These are phyloP conservation scores for Telfairia occidentalis DNA, from an alignment of 331 rosid species.

Conservation along the genomic window DNA sequence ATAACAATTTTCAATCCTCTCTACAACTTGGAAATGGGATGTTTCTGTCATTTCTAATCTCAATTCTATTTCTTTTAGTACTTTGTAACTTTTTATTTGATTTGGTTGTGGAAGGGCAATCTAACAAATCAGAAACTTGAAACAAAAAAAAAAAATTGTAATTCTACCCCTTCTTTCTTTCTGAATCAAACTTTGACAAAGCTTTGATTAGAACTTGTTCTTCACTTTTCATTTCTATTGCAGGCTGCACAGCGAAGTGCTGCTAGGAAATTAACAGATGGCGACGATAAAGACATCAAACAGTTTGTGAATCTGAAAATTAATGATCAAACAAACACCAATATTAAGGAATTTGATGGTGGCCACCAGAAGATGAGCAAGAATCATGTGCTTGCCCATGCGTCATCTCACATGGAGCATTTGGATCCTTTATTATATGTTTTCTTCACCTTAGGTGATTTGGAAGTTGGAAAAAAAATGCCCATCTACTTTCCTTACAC, in stretches of 20 bases:
- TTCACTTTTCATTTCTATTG: not conserved
- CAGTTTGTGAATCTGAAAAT: not conserved
- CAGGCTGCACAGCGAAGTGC: not conserved
- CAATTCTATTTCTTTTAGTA: not conserved
- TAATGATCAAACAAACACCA: not conserved
- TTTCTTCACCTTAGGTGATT: slow-evolving; percentile 56
- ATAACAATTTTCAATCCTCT: not conserved
- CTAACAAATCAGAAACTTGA: not conserved
- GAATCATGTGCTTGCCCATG: slow-evolving; percentile 11
- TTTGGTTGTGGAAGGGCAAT: not conserved
- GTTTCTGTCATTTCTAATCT: not conserved
- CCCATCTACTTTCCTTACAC: slow-evolving; percentile 42
- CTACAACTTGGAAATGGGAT: not conserved
- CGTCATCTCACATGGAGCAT: slow-evolving; percentile 26
- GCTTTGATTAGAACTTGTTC: not conserved
- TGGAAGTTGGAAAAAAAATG: slow-evolving; percentile 40
- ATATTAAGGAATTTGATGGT: slow-evolving; percentile 1
- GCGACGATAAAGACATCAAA: not conserved
- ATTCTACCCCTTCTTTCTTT: not conserved
- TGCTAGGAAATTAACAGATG: slow-evolving; percentile 2
- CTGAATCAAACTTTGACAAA: not conserved
- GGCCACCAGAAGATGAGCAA: not conserved
- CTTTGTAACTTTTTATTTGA: not conserved
- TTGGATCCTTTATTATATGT: slow-evolving; percentile 41
- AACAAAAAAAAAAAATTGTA: not conserved